Conservation (phyloP, 129 eudicot species). For the Artemisia argyi region DNA sequence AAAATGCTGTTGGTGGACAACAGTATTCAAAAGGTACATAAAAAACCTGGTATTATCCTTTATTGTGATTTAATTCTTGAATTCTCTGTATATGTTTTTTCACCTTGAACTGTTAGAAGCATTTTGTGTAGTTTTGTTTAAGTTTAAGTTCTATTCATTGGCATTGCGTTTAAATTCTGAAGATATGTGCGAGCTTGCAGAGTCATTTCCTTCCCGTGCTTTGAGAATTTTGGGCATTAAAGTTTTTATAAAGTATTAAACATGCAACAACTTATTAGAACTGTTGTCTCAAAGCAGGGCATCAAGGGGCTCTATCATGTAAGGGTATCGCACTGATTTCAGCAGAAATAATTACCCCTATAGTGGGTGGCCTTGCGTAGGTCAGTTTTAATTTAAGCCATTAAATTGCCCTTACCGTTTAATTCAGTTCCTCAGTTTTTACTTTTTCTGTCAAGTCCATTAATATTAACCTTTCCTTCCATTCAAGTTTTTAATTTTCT, state of each 20-base stretch:
- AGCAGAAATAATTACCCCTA: constrained; percentile 76
- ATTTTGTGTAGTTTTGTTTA: constrained; percentile 19
- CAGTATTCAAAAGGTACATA: constrained; percentile 56
- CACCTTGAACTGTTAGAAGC: constrained; percentile 20
- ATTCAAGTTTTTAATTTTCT: constrained; percentile 40
- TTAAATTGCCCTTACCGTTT: constrained; percentile 42
- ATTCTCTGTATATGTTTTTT: constrained; percentile 19
- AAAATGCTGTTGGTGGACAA: constrained; percentile 56
- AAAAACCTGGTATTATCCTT: neutral
- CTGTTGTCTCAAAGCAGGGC: constrained; percentile 96
- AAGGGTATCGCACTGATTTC: constrained; percentile 80
- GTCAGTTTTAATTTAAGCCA: constrained; percentile 72
- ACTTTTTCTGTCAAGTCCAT: constrained; percentile 37
- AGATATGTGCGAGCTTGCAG: constrained; percentile 44
- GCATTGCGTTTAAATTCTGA: constrained; percentile 43
- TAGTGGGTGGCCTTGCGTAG: constrained; percentile 80
- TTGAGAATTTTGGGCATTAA: constrained; percentile 45
- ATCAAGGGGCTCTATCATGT: constrained; percentile 84
- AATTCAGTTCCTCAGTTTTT: constrained; percentile 49
- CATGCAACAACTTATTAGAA: constrained; percentile 60
- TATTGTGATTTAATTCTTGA: constrained; percentile 17
- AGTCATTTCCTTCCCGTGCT: constrained; percentile 58
- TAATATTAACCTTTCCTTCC: constrained; percentile 32
- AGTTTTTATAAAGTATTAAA: constrained; percentile 31
- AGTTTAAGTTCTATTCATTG: constrained; percentile 38